Conservation (phyloP, 2,329 filamentous ascomycete species). For the Elsinoe arachidis region DNA sequence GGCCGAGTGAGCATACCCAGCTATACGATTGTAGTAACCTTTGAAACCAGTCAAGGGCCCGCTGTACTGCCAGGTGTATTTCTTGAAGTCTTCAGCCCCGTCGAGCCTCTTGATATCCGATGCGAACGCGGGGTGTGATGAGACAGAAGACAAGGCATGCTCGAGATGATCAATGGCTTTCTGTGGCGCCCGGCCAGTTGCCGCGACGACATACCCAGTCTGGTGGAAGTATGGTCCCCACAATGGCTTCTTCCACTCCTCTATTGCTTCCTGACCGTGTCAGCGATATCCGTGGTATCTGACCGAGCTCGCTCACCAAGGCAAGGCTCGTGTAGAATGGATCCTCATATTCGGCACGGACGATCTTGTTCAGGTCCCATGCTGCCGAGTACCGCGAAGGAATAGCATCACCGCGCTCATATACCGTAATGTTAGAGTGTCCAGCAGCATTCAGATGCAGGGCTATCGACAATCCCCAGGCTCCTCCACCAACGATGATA, state of each 20-base stretch:
- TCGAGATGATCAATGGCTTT: conserved; percentile 42
- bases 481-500: conserved; percentile 35
- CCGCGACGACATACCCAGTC: conserved; percentile 44
- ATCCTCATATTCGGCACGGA: conserved; percentile 52
- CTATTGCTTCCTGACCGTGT: conserved; percentile 38
- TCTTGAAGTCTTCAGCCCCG: conserved; percentile 33
- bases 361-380: conserved; percentile 55
- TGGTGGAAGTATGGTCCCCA: conserved; percentile 47
- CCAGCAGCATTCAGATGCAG: conserved; percentile 38
- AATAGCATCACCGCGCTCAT: conserved; percentile 37
- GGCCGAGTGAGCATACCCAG: conserved; percentile 49
- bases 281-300: too few species aligned
- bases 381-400: conserved; percentile 47
- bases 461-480: conserved; percentile 45
- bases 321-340: conserved; percentile 48
- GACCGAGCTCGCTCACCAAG: conserved; percentile 32
- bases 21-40: conserved; percentile 51
- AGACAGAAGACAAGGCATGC: conserved; percentile 35
- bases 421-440: conserved; percentile 40
- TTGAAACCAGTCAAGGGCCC: conserved; percentile 44
- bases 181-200: conserved; percentile 39
- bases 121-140: conserved; percentile 33
- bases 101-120: conserved; percentile 34
- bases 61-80: conserved; percentile 41
- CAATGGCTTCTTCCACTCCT: conserved; percentile 45